These are phyloP conservation scores for Blastobotrys raffinosifermentans DNA, from an alignment of 1,139 yeast genomes.

Conservation along the genomic window DNA sequence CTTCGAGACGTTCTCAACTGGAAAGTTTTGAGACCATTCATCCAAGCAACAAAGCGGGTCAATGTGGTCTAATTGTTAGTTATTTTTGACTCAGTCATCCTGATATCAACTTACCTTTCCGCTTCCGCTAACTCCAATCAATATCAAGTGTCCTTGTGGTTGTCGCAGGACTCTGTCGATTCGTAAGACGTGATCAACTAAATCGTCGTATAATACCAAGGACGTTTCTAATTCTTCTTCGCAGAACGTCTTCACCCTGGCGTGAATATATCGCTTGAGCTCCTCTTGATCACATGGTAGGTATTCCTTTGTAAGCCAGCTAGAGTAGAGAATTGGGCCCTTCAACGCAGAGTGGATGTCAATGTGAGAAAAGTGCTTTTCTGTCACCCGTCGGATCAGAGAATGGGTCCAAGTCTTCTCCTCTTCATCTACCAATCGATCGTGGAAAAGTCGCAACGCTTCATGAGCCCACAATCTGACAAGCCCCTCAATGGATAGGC, in stretches of 20 bases:
- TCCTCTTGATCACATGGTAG: conserved; percentile 48
- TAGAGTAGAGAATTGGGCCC: conserved; percentile 58
- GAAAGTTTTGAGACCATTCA: conserved; percentile 63
- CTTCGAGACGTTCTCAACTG: conserved; percentile 54
- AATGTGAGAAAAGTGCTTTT: conserved; percentile 43
- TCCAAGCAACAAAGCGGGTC: conserved; percentile 84
- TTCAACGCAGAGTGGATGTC: conserved; percentile 36
- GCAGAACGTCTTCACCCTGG: conserved; percentile 63
- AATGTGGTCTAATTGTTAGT: conserved; percentile 44
- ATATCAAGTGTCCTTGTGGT: conserved; percentile 83
- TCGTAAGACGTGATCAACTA: conserved; percentile 68
- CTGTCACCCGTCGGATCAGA: conserved; percentile 39
- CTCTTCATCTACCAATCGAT: conserved; percentile 48
- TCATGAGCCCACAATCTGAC: conserved; percentile 78
- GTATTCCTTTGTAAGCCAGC: conserved; percentile 67
- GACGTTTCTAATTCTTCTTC: conserved; percentile 62
- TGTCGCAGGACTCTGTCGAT: conserved; percentile 80
- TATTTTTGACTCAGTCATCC: not conserved
- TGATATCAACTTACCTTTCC: conserved; percentile 46
- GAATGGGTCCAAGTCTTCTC: conserved; percentile 52
- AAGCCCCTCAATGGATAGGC: conserved; percentile 39
- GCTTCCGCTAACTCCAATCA: conserved; percentile 81
- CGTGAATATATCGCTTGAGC: conserved; percentile 50
- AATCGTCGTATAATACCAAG: conserved; percentile 61
- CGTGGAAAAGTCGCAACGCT: conserved; percentile 69